Percentiles rank a stretch among this genome's conserved stretches.
phyloP scores from a whole-genome alignment of 2,329 filamentous ascomycete species.

The Zopfia rhizophila region DNA sequence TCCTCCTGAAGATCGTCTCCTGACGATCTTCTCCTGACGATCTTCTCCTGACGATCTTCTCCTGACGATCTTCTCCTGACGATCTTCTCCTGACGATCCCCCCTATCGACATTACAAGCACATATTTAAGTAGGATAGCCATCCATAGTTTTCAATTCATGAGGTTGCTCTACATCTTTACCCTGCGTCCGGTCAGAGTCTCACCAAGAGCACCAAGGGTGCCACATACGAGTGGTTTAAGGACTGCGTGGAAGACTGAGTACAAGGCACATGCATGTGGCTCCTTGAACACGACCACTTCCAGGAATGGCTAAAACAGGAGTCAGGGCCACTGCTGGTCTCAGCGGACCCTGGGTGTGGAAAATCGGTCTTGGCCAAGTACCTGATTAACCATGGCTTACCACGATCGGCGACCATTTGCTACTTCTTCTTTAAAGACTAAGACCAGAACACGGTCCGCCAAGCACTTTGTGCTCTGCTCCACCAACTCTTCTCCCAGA shows the following conservation, averaged over 20 bases:
- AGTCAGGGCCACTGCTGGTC: constrained; percentile 29
- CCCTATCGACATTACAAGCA: no score
- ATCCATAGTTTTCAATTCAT: no score
- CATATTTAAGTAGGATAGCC: no score
- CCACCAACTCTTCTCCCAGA: constrained; percentile 30
- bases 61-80: no score
- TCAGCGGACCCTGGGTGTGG: constrained; percentile 35
- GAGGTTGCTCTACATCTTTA: no score
- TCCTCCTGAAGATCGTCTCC: no score
- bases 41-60: no score
- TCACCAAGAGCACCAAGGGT: constrained; percentile 26
- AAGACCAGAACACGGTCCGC: constrained; percentile 30
- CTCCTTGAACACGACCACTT: constrained; percentile 28
- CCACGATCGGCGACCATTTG: constrained; percentile 27
- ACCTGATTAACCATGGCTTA: constrained; percentile 28
- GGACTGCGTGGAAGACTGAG: constrained; percentile 27
- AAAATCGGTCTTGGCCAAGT: constrained; percentile 33
- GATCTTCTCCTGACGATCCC: no score
- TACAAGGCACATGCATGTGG: constrained; percentile 33
- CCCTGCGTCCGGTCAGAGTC: no score
- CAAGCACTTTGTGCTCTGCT: constrained; percentile 32
- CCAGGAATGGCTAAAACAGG: constrained; percentile 25
- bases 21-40: no score
- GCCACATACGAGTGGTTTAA: constrained; percentile 35
- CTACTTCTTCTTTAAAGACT: constrained; percentile 37